These are phyloP conservation scores for Cladorrhinum sp. DNA, from an alignment of 2,329 filamentous ascomycete genomes.

Conservation along the genomic window DNA sequence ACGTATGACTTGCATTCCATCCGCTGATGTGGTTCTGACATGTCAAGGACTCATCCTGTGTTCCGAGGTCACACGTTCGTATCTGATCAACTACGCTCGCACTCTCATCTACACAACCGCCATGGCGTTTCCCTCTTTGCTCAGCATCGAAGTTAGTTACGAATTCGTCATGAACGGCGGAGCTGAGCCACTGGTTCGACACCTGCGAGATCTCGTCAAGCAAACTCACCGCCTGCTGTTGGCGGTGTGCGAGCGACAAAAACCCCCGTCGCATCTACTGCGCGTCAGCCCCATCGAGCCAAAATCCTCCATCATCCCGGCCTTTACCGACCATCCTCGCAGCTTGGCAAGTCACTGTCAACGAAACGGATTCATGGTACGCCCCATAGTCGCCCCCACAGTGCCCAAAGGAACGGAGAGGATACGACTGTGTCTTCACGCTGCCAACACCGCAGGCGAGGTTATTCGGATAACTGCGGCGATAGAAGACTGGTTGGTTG, in stretches of 20 bases:
- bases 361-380: slow-evolving; percentile 48
- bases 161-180: slow-evolving; percentile 30
- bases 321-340: slow-evolving; percentile 51
- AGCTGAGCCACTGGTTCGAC: slow-evolving; percentile 34
- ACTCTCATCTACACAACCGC: slow-evolving; percentile 64
- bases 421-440: slow-evolving; percentile 58
- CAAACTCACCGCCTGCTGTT: slow-evolving; percentile 42
- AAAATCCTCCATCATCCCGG: slow-evolving; percentile 54
- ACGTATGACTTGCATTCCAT: slow-evolving; percentile 10
- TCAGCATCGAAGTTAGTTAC: slow-evolving; percentile 32
- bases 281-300: slow-evolving; percentile 35
- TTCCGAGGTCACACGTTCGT: slow-evolving; percentile 55
- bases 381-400: slow-evolving; percentile 58
- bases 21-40: neutral
- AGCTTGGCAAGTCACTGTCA: slow-evolving; percentile 54
- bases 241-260: slow-evolving; percentile 1
- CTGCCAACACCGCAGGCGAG: slow-evolving; percentile 52
- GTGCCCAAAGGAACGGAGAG: slow-evolving; percentile 55
- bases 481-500: slow-evolving; percentile 32
- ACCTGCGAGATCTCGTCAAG: slow-evolving; percentile 43
- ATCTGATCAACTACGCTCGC: slow-evolving; percentile 74
- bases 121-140: slow-evolving; percentile 25
- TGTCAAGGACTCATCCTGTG: slow-evolving; percentile 50
- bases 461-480: slow-evolving; percentile 47
- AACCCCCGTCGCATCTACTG: slow-evolving; percentile 29